Evolutionary conservation across 495 filamentous ascomycete species (phyloP).

Genomic region (Podospora tetraspora): DNA sequence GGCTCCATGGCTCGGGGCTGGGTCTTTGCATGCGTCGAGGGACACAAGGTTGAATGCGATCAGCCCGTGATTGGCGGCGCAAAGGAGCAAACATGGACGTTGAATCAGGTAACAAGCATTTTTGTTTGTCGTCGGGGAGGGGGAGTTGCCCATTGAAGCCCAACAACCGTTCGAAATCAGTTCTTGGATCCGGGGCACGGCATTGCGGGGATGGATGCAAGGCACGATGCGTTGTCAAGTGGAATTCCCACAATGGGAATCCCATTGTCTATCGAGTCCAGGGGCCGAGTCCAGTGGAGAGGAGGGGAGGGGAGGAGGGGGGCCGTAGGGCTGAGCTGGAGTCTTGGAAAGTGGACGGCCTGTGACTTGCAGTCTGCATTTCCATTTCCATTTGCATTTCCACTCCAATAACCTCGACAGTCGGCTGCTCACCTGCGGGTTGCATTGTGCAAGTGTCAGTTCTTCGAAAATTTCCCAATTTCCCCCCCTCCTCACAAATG

Average conservation of each 20-base stretch:
- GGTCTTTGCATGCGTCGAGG: not conserved
- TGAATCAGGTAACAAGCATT: too few species aligned
- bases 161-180: too few species aligned
- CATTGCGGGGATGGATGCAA: not conserved
- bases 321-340: slow-evolving; percentile 5
- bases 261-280: not conserved
- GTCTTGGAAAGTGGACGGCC: not conserved
- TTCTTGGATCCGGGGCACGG: not conserved
- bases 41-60: slow-evolving; percentile 17
- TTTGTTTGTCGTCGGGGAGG: not conserved
- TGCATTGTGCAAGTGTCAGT: too few species aligned
- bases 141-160: too few species aligned
- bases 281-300: not conserved
- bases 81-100: not conserved
- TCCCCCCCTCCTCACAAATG: too few species aligned
- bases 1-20: not conserved
- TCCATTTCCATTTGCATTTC: not conserved
- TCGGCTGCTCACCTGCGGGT: not conserved
- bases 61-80: slow-evolving; percentile 21
- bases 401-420: not conserved
- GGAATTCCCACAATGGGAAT: not conserved
- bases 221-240: not conserved
- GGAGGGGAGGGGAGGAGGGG: not conserved
- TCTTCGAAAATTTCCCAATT: too few species aligned
- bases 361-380: not conserved